Conservation (phyloP, 1,284 basidiomycete species). For the Polyporus tsugae region DNA sequence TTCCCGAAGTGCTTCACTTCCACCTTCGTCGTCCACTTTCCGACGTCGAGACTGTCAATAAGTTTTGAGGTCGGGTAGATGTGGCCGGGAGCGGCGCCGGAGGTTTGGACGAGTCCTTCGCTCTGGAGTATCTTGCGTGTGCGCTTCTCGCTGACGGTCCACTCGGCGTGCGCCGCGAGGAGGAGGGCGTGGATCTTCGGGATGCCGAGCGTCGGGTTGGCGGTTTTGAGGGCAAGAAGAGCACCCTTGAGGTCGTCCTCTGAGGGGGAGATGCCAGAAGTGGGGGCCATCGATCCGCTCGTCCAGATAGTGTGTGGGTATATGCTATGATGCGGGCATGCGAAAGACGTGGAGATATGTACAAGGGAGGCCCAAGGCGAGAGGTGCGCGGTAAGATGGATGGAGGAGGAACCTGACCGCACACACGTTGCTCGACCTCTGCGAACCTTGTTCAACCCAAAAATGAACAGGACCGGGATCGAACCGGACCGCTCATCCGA, state of each 20-base stretch:
- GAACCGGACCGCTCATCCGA: slow-evolving; percentile 1
- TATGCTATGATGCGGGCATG: neutral
- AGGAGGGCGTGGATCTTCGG: slow-evolving; percentile 74
- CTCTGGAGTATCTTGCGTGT: slow-evolving; percentile 73
- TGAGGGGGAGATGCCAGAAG: slow-evolving; percentile 39
- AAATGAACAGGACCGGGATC: slow-evolving; percentile 20
- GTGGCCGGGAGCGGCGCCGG: slow-evolving; percentile 18
- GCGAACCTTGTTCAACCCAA: neutral
- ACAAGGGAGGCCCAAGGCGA: neutral
- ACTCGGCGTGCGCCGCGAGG: slow-evolving; percentile 64
- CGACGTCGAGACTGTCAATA: slow-evolving; percentile 69
- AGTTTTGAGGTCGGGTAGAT: slow-evolving; percentile 71
- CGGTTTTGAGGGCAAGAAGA: slow-evolving; percentile 52
- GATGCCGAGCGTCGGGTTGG: slow-evolving; percentile 72
- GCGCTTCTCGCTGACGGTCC: slow-evolving; percentile 85
- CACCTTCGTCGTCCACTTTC: slow-evolving; percentile 69
- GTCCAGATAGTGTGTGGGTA: neutral
- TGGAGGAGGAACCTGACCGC: neutral
- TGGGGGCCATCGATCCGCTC: neutral
- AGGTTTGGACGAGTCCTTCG: slow-evolving; percentile 56
- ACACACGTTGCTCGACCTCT: neutral
- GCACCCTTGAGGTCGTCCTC: slow-evolving; percentile 57
- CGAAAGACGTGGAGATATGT: neutral
- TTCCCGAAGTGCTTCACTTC: slow-evolving; percentile 75
- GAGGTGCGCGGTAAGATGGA: neutral